phyloP scores from a whole-genome alignment of 2,329 filamentous ascomycete species.

The Fusarium chuoi region DNA sequence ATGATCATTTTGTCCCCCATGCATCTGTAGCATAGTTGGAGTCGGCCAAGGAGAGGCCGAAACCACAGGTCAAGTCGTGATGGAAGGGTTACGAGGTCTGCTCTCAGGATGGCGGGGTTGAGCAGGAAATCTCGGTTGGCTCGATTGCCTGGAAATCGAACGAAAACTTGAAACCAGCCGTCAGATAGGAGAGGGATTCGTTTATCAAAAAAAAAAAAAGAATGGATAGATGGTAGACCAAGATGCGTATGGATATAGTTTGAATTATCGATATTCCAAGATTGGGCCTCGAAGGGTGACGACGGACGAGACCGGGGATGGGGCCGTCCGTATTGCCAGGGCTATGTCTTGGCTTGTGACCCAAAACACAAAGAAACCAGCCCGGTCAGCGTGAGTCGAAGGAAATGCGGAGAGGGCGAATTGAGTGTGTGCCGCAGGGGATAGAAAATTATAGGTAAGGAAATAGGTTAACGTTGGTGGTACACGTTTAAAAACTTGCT shows the following conservation, averaged over 20 bases:
- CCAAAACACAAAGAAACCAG: slow-evolving; percentile 35
- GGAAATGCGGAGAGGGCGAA: background rate
- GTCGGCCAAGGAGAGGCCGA: slow-evolving; percentile 40
- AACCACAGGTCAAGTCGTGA: slow-evolving; percentile 32
- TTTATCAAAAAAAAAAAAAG: background rate
- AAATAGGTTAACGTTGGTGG: background rate
- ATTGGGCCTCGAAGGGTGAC: slow-evolving; percentile 24
- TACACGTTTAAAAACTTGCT: background rate
- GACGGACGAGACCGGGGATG: slow-evolving; percentile 13
- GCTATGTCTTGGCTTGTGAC: slow-evolving; percentile 37
- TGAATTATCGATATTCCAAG: slow-evolving; percentile 32
- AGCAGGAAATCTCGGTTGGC: slow-evolving; percentile 43
- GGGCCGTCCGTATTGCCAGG: slow-evolving; percentile 14
- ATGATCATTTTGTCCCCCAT: slow-evolving; percentile 55
- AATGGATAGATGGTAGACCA: background rate
- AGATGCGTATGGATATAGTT: slow-evolving; percentile 12
- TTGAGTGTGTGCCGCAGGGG: background rate
- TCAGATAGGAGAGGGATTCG: slow-evolving; percentile 10
- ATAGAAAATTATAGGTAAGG: background rate
- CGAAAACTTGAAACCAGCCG: slow-evolving; percentile 24
- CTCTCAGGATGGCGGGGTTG: slow-evolving; percentile 41
- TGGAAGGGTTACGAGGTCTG: slow-evolving; percentile 30
- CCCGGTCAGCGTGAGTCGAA: slow-evolving; percentile 10
- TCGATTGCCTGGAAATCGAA: slow-evolving; percentile 26
- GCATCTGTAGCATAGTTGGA: slow-evolving; percentile 57